phyloP scores from a whole-genome alignment of 345 rosid genomes.

The Lenwebbia sp. region DNA sequence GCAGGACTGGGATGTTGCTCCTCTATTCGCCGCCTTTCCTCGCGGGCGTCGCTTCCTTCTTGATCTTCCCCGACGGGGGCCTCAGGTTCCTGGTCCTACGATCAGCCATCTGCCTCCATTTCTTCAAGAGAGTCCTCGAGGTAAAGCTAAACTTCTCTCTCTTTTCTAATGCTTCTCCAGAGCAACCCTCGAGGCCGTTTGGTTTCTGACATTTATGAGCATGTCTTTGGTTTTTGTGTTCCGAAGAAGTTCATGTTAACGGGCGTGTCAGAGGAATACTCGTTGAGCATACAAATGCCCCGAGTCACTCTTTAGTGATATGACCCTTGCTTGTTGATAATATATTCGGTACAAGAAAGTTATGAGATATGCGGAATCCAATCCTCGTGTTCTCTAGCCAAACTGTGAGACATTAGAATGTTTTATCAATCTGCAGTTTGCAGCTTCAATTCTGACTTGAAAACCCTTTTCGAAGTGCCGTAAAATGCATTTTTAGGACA shows the following conservation, averaged over 20 bases:
- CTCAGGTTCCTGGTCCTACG: slow-evolving; percentile 37
- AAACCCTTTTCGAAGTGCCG: background rate
- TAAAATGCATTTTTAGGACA: background rate
- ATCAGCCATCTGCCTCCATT: slow-evolving; percentile 53
- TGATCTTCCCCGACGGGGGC: slow-evolving; percentile 17
- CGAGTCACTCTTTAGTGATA: background rate
- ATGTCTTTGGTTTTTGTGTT: background rate
- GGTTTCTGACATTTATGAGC: background rate
- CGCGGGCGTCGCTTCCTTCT: slow-evolving; percentile 37
- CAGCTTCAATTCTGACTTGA: background rate
- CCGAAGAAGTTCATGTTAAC: background rate
- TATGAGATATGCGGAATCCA: background rate
- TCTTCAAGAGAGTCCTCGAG: slow-evolving; percentile 60
- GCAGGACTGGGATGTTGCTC: slow-evolving; percentile 51
- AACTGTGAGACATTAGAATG: too few relatives aligned
- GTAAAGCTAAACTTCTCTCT: background rate
- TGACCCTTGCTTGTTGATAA: background rate
- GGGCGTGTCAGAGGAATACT: background rate
- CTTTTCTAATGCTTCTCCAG: background rate
- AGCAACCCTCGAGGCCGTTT: background rate
- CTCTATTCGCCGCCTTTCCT: slow-evolving; percentile 53
- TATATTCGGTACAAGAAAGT: background rate
- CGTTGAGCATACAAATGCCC: background rate
- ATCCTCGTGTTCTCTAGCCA: too few relatives aligned
- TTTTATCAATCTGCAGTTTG: too few relatives aligned